Evolutionary conservation across 2,329 filamentous ascomycete species (phyloP).

Genomic region (Ophiostoma sp.): DNA sequence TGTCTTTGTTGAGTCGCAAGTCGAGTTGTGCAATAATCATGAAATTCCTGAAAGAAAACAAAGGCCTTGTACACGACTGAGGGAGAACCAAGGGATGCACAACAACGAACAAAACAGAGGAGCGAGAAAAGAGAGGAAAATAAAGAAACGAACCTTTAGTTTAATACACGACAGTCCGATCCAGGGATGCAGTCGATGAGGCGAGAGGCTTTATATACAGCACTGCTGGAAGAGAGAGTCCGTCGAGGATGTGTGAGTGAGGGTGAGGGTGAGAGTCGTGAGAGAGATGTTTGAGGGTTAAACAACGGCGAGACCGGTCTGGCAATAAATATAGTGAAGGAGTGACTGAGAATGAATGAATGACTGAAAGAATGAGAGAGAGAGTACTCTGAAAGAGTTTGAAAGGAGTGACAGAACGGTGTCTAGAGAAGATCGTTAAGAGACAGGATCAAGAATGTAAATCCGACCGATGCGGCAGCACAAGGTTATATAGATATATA

Average conservation of each 20-base stretch:
- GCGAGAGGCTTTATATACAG: neutral
- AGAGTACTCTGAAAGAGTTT: neutral
- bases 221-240: neutral
- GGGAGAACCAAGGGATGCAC: too few relatives aligned
- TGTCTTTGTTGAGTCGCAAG: too few relatives aligned
- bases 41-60: neutral
- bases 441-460: constrained; percentile 8
- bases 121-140: neutral
- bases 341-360: constrained; percentile 1
- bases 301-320: constrained; percentile 15
- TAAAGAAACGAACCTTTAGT: constrained; percentile 4
- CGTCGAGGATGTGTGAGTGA: constrained; percentile 2
- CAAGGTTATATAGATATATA: constrained; percentile 3
- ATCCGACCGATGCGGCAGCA: constrained; percentile 2
- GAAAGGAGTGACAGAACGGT: constrained; percentile 8
- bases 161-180: constrained; percentile 10
- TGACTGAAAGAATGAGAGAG: neutral
- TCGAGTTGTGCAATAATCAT: too few relatives aligned
- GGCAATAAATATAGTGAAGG: neutral
- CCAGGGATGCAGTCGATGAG: constrained; percentile 9
- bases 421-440: constrained; percentile 5
- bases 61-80: neutral
- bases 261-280: neutral
- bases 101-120: neutral
- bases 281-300: neutral